Evolutionary conservation across 768 basidiomycete genomes (phyloP).

Genomic region (Cystofilobasidium capitatum): DNA sequence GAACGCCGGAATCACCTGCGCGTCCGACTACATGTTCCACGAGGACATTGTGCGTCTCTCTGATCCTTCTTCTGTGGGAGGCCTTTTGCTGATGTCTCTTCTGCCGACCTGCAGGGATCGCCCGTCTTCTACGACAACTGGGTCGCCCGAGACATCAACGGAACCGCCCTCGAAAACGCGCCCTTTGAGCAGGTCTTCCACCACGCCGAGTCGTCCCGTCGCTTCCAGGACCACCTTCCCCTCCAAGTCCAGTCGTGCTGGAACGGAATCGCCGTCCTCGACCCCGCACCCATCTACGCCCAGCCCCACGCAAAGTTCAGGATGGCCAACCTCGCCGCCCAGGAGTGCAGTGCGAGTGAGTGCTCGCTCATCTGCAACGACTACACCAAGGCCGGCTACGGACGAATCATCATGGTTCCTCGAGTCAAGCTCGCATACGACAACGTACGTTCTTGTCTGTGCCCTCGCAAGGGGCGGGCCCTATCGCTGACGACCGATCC

Average conservation of each 20-base stretch:
- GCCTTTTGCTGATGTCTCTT: neutral
- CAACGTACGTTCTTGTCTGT: conserved; percentile 46
- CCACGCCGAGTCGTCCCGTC: conserved; percentile 58
- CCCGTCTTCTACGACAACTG: conserved; percentile 84
- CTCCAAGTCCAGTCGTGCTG: conserved; percentile 96
- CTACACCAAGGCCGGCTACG: conserved; percentile 50
- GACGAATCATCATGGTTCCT: conserved; percentile 94
- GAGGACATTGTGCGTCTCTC: conserved; percentile 62
- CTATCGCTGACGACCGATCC: conserved; percentile 17
- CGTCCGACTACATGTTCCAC: conserved; percentile 99
- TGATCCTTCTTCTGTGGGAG: neutral
- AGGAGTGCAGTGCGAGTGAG: conserved; percentile 89
- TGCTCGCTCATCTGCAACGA: conserved; percentile 83
- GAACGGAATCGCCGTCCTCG: conserved; percentile 94
- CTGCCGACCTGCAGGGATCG: conserved; percentile 54
- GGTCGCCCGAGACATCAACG: conserved; percentile 98
- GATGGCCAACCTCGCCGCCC: conserved; percentile 80
- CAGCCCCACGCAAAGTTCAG: conserved; percentile 87
- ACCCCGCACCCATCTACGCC: conserved; percentile 88
- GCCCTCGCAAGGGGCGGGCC: neutral
- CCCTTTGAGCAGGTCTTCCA: conserved; percentile 94
- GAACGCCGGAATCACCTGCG: conserved; percentile 97
- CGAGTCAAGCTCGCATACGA: conserved; percentile 95
- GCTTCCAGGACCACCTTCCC: conserved; percentile 86
- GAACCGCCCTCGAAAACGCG: conserved; percentile 93